Evolutionary conservation across 805 yeast genomes (phyloP).

Genomic region (Starmera caribaea): DNA sequence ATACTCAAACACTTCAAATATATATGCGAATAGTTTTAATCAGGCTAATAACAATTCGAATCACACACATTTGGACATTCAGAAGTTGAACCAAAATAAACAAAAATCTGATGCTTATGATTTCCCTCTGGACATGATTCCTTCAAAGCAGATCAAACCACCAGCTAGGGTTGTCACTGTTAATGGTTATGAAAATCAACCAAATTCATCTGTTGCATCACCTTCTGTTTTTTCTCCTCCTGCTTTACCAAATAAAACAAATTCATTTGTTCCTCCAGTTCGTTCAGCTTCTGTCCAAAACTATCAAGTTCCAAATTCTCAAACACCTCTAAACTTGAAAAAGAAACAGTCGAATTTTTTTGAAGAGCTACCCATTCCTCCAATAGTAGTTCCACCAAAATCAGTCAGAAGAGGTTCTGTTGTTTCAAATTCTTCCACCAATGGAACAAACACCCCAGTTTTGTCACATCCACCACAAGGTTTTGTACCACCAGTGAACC

Average conservation of each 20-base stretch:
- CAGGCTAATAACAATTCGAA: not conserved
- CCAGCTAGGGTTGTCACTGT: constrained; percentile 2
- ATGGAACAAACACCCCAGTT: not conserved
- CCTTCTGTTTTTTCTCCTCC: constrained; percentile 7
- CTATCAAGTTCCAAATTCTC: constrained; percentile 3
- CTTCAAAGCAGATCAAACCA: constrained; percentile 19
- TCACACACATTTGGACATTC: constrained; percentile 12
- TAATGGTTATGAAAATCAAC: not conserved
- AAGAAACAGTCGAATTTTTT: constrained; percentile 37
- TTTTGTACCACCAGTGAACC: too few relatives aligned
- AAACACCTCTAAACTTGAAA: constrained; percentile 11
- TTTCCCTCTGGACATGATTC: constrained; percentile 50
- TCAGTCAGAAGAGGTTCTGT: constrained; percentile 6
- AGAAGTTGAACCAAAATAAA: constrained; percentile 35
- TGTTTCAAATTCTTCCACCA: not conserved
- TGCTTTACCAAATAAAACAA: constrained; percentile 1
- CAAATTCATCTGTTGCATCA: constrained; percentile 2
- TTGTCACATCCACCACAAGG: not conserved
- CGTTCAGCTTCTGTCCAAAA: constrained; percentile 2
- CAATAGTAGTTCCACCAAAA: constrained; percentile 14
- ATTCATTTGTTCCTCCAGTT: constrained; percentile 4
- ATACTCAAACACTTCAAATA: not conserved
- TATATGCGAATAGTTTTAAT: not conserved
- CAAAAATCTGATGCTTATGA: constrained; percentile 71
- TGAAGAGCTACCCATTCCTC: constrained; percentile 44